These are phyloP conservation scores for Cinnamomum chago DNA, from an alignment of 164 flowering plant genomes.

Conservation along the genomic window DNA sequence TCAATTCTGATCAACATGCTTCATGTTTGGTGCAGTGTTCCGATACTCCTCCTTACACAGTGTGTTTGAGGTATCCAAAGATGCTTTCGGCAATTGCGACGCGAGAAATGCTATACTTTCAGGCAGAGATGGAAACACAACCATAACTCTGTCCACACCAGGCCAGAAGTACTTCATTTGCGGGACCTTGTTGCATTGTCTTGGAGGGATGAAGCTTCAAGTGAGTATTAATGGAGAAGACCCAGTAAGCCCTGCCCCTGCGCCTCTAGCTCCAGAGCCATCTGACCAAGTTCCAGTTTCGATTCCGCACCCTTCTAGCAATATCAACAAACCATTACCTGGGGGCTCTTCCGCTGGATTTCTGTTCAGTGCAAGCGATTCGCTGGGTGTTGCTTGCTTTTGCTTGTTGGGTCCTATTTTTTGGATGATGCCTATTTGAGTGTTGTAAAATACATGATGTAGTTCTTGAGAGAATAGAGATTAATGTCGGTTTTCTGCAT, in stretches of 20 bases:
- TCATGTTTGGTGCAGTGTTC: conserved; percentile 38
- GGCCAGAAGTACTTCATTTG: conserved; percentile 57
- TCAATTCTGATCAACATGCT: background rate
- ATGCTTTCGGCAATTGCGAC: conserved; percentile 31
- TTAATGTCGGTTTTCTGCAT: too few relatives aligned
- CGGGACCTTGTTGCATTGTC: conserved; percentile 44
- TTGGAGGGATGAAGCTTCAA: conserved; percentile 45
- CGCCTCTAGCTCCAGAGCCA: conserved; percentile 25
- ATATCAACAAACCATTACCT: conserved; percentile 28
- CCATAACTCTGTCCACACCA: conserved; percentile 24
- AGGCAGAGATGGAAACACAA: conserved; percentile 30
- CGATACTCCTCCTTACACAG: conserved; percentile 56
- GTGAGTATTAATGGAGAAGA: conserved; percentile 31
- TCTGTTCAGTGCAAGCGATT: conserved; percentile 6
- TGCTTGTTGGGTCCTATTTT: conserved; percentile 17
- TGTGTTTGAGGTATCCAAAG: conserved; percentile 34
- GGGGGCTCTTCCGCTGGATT: conserved; percentile 24
- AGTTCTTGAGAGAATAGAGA: too few relatives aligned
- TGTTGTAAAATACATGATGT: background rate
- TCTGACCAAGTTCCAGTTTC: conserved; percentile 3
- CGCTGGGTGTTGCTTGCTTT: conserved; percentile 11
- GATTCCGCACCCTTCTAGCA: conserved; percentile 27
- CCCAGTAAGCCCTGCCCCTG: conserved; percentile 27
- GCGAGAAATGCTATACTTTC: conserved; percentile 22
- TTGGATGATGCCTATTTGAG: conserved; percentile 1